Evolutionary conservation across 768 basidiomycete genomes (phyloP), one percentile per base, ranked within the genome.

Genomic region (Flagelloscypha sp.): DNA sequence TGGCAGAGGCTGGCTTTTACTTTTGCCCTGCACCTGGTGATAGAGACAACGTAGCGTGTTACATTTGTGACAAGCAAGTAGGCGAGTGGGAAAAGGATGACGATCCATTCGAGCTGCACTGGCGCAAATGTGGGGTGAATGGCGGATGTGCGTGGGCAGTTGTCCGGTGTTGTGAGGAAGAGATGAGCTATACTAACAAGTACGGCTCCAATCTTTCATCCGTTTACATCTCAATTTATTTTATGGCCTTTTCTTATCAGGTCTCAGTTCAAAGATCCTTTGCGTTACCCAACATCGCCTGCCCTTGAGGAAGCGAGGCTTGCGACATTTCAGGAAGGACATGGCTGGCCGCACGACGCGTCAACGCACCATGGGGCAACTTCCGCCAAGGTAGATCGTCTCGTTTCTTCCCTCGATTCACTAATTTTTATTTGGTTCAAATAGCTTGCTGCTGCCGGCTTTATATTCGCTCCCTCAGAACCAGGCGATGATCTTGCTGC

Each of bases 1-100:
- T 98, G 11, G 83, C 93, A 2, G 77, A 83, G 45, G 93, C 93
- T 2, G 93, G 93, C 7, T 97, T 94, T 62, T 93, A 76, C 66
- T 92, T 70, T 58, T 67, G 67, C 43, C 87, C 87, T 0, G 74
- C 71, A 44, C 61, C 63, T 40, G 72, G 76, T 16, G 77, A 81
- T 41, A 64, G 63, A 11, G 87, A 92, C 57, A 79, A 74, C 47
- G 89, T 84, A 15, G 67, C 72, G 4, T 98, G 93, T 55, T 95
- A 81, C 54, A 61, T 82, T 44, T 98, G 93, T 61, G 69, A 67
- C 29, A 86, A 92, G 48, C 68, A 81, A 42, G 67, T 97, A 7
- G 74, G 76, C 36, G 85, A 82, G 13, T 98, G 93, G 93, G 84
- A 84, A 30, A 66, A 65, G 29, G 62, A 74, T 1, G 92, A 98